Evolutionary conservation across 768 basidiomycete species (phyloP).

Genomic region (Russula lepida): DNA sequence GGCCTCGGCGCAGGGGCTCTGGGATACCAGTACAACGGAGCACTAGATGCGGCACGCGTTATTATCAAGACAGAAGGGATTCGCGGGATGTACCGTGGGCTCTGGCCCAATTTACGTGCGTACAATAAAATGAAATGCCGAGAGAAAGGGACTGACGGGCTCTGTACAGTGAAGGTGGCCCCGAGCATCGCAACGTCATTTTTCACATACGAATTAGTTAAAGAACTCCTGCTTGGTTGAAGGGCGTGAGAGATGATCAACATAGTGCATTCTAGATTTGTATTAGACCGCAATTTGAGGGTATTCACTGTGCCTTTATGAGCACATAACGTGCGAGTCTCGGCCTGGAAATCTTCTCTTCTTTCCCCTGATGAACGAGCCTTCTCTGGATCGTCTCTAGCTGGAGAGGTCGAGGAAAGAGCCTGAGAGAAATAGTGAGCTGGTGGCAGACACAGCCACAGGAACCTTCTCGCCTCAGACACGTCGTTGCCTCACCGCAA

Average conservation of each 20-base stretch:
- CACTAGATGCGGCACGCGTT: slow-evolving; percentile 63
- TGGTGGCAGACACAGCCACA: neutral
- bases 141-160: neutral
- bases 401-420: neutral
- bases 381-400: neutral
- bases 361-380: neutral
- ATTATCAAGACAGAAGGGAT: slow-evolving; percentile 71
- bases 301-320: neutral
- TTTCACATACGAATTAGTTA: slow-evolving; percentile 71
- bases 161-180: slow-evolving; percentile 69
- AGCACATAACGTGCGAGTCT: neutral
- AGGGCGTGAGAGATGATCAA: slow-evolving; percentile 19
- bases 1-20: slow-evolving; percentile 53
- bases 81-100: slow-evolving; percentile 69
- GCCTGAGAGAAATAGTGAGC: neutral
- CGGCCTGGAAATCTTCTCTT: neutral
- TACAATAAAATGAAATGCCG: slow-evolving; percentile 10
- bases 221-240: slow-evolving; percentile 38
- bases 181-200: slow-evolving; percentile 85
- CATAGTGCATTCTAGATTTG: slow-evolving; percentile 10
- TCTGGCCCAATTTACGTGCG: slow-evolving; percentile 86
- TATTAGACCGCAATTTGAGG: slow-evolving; percentile 12
- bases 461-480: slow-evolving; percentile 3
- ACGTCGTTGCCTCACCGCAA: slow-evolving; percentile 17
- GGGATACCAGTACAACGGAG: slow-evolving; percentile 67